These are phyloP conservation scores for Morella rubra DNA, from an alignment of 306 rosid species.

Conservation along the genomic window DNA sequence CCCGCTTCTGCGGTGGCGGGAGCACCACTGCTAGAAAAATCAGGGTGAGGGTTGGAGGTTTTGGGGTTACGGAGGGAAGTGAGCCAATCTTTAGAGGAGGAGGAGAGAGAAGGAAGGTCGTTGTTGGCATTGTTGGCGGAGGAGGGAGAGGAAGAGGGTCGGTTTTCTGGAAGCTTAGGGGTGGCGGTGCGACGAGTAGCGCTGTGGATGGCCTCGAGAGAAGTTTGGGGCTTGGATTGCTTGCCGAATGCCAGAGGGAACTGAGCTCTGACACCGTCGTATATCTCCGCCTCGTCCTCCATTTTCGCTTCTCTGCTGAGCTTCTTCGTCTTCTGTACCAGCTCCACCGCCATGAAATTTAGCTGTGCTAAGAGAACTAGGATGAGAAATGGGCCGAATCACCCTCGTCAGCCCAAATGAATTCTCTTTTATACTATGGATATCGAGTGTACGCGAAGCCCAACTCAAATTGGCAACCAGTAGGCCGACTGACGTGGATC, in stretches of 20 bases:
- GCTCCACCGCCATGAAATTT: neutral
- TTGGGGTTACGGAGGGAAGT: conserved; percentile 53
- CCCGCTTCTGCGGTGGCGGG: neutral
- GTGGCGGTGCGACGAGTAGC: conserved; percentile 62
- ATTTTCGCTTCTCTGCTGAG: neutral
- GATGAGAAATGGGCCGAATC: neutral
- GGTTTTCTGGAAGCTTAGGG: conserved; percentile 26
- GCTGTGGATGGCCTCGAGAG: conserved; percentile 84
- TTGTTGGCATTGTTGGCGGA: neutral
- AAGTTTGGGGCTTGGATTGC: conserved; percentile 74
- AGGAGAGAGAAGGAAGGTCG: conserved; percentile 58
- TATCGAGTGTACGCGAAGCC: neutral
- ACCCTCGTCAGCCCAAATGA: neutral
- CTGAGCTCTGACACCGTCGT: conserved; percentile 69
- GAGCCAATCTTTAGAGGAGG: conserved; percentile 77
- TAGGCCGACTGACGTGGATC: too few species aligned
- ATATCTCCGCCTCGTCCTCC: conserved; percentile 77
- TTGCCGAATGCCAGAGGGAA: conserved; percentile 87
- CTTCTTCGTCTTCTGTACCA: neutral
- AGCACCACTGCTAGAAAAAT: conserved; percentile 6
- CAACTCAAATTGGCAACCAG: neutral
- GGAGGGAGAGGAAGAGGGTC: conserved; percentile 19
- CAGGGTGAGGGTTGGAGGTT: conserved; percentile 39
- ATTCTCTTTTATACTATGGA: neutral
- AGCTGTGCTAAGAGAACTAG: neutral